Conservation (phyloP, 2,329 filamentous ascomycete genomes). For the Aureobasidium vineae region DNA sequence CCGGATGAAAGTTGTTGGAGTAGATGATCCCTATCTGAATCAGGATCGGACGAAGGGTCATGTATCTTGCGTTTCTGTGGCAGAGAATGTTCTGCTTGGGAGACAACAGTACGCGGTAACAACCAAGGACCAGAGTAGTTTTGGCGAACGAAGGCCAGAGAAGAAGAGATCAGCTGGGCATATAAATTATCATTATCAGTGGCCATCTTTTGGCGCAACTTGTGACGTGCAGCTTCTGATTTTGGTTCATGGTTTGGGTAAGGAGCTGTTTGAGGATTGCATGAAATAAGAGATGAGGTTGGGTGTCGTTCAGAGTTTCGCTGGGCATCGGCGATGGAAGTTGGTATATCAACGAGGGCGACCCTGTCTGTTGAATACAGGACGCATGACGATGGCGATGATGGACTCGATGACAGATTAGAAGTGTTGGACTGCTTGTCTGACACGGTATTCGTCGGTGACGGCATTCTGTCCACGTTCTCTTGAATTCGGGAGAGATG, state of each 20-base stretch:
- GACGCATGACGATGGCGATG: constrained; percentile 39
- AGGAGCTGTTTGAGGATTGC: constrained; percentile 46
- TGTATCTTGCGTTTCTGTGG: constrained; percentile 32
- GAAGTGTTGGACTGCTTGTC: constrained; percentile 22
- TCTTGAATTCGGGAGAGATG: not conserved
- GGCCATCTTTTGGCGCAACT: constrained; percentile 39
- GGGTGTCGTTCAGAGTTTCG: constrained; percentile 44
- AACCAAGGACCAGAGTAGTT: constrained; percentile 39
- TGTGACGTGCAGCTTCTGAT: constrained; percentile 45
- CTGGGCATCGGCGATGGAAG: constrained; percentile 67
- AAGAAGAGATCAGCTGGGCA: constrained; percentile 41
- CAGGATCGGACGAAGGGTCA: not conserved
- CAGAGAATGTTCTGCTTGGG: not conserved
- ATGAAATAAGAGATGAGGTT: constrained; percentile 49
- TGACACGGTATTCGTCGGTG: not conserved
- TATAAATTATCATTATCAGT: constrained; percentile 40
- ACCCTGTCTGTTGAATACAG: constrained; percentile 54
- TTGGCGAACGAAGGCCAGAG: constrained; percentile 39
- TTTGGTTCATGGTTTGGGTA: constrained; percentile 59
- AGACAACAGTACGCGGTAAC: constrained; percentile 32
- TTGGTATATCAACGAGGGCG: constrained; percentile 66
- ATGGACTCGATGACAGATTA: not conserved
- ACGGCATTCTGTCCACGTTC: not conserved
- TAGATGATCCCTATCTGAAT: constrained; percentile 4
- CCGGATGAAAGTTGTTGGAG: constrained; percentile 11